phyloP scores from a whole-genome alignment of 164 flowering plant species.

The Magnolia changhungtana region DNA sequence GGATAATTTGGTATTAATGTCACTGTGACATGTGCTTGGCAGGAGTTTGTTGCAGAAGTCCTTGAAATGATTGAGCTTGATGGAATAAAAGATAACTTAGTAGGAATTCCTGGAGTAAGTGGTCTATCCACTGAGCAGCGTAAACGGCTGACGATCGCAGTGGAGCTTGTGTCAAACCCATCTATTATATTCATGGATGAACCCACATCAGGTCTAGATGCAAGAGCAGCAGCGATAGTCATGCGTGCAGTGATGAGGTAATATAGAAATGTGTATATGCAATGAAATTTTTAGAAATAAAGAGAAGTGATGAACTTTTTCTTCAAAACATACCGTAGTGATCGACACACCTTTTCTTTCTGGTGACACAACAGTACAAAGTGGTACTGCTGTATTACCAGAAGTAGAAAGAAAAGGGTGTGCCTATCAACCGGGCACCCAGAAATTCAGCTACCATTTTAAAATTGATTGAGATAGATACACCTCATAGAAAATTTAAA shows the following conservation, averaged over 20 bases:
- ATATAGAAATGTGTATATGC: too few relatives aligned
- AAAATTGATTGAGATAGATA: too few relatives aligned
- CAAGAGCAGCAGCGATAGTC: constrained; percentile 83
- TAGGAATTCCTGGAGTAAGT: constrained; percentile 64
- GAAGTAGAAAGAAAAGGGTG: too few relatives aligned
- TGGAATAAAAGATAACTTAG: constrained; percentile 55
- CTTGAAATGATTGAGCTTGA: constrained; percentile 70
- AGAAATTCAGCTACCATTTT: too few relatives aligned
- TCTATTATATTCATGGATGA: constrained; percentile 85
- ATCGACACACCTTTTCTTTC: not conserved
- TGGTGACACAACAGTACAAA: too few relatives aligned
- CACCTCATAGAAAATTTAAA: too few relatives aligned
- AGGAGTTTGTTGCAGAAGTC: constrained; percentile 73
- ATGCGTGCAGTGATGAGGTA: constrained; percentile 87
- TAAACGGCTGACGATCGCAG: constrained; percentile 77
- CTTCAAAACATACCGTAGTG: too few relatives aligned
- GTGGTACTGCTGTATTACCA: too few relatives aligned
- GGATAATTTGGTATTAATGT: not conserved
- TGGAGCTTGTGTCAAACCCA: constrained; percentile 82
- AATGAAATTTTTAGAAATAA: not conserved
- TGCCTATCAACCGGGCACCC: too few relatives aligned
- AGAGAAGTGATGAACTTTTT: not conserved
- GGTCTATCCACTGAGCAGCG: constrained; percentile 85
- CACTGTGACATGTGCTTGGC: constrained; percentile 1
- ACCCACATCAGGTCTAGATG: constrained; percentile 83